A percentile compares a stretch with the other conserved stretches of the same genome.
Evolutionary conservation across 306 rosid genomes (phyloP).

Genomic region (Inga laurina): DNA sequence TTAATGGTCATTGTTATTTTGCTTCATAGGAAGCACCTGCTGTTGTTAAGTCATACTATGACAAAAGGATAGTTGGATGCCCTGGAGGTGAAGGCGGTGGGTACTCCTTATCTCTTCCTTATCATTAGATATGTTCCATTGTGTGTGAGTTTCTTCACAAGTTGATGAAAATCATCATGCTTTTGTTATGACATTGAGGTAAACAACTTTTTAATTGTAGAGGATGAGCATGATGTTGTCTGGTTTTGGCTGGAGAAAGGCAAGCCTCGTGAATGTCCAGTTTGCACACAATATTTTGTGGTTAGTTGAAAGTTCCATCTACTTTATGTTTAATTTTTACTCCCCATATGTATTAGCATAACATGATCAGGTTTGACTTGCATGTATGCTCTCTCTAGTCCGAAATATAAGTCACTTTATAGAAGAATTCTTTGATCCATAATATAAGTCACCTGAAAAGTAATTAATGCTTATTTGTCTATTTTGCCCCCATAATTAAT

Average conservation of each 20-base stretch:
- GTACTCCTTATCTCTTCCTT: conserved; percentile 36
- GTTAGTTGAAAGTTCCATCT: conserved; percentile 50
- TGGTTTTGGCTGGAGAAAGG: conserved; percentile 99
- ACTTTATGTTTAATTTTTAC: background rate
- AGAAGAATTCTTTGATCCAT: too few species aligned
- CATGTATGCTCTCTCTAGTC: background rate
- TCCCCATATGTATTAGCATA: background rate
- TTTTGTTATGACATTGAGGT: conserved; percentile 17
- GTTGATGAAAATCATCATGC: conserved; percentile 14
- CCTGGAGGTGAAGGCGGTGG: conserved; percentile 96
- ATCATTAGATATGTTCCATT: conserved; percentile 12
- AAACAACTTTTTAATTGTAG: conserved; percentile 49
- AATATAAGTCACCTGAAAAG: too few species aligned
- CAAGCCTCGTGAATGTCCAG: conserved; percentile 90
- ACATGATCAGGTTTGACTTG: background rate
- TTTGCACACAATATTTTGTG: conserved; percentile 86
- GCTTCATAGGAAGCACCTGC: conserved; percentile 78
- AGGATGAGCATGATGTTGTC: conserved; percentile 98
- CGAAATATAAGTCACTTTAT: too few species aligned
- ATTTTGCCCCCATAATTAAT: too few species aligned
- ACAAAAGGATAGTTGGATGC: conserved; percentile 92
- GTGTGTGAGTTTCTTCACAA: conserved; percentile 14
- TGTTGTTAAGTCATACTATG: conserved; percentile 74
- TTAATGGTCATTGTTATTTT: conserved; percentile 19
- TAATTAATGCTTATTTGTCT: too few species aligned